Percentiles rank a stretch among this genome's conserved stretches.
Conservation (phyloP, 148 eudicot genomes). For the Rhododendron vialii region DNA sequence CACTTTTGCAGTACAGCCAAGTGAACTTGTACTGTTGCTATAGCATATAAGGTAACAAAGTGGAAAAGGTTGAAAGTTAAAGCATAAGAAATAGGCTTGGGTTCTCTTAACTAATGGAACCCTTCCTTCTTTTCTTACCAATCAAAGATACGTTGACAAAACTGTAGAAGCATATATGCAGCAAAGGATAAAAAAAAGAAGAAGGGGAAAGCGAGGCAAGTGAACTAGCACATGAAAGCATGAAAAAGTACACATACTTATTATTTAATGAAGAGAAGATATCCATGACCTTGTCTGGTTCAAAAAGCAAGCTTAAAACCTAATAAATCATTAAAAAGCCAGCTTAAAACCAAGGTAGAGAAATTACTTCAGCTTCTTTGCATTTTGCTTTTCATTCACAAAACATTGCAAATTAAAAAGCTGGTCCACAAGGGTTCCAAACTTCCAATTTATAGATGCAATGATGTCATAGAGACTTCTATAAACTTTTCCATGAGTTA, state of each 20-base stretch:
- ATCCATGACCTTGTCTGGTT: neutral
- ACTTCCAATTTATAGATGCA: neutral
- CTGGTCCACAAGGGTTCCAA: neutral
- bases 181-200: neutral
- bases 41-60: neutral
- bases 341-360: neutral
- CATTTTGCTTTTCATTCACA: neutral
- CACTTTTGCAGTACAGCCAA: neutral
- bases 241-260: neutral
- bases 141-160: neutral
- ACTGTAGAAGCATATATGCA: neutral
- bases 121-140: neutral
- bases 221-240: neutral
- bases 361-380: neutral
- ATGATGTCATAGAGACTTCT: neutral
- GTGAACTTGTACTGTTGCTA: neutral
- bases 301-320: neutral
- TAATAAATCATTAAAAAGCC: neutral
- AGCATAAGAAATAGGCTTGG: neutral
- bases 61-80: neutral
- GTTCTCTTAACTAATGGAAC: neutral
- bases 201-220: neutral
- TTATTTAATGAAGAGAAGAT: neutral
- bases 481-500: neutral
- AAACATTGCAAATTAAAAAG: neutral